phyloP scores from a whole-genome alignment of 257 asterid species.

The Jacaranda mimosifolia region DNA sequence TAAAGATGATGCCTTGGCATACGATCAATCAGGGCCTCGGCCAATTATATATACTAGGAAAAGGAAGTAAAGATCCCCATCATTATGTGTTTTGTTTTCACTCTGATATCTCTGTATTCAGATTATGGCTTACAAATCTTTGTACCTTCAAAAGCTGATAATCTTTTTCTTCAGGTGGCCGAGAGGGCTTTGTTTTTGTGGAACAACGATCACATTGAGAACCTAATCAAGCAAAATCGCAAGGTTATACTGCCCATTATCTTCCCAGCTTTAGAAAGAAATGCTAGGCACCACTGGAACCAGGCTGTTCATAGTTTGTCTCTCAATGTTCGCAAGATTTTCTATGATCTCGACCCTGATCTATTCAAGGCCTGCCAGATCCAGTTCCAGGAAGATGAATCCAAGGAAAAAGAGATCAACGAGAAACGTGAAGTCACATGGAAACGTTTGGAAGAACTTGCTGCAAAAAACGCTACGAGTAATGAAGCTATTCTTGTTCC shows the following conservation, averaged over 20 bases:
- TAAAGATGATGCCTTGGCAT: too few species aligned
- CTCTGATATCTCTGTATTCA: background rate
- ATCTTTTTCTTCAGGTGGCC: constrained; percentile 40
- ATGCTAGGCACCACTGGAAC: constrained; percentile 53
- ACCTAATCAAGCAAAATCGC: constrained; percentile 46
- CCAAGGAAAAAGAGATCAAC: constrained; percentile 40
- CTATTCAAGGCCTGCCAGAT: constrained; percentile 41
- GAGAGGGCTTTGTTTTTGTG: constrained; percentile 50
- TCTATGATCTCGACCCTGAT: constrained; percentile 47
- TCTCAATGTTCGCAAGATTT: constrained; percentile 44
- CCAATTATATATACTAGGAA: too few species aligned
- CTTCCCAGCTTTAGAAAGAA: constrained; percentile 53
- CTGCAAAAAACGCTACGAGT: constrained; percentile 34
- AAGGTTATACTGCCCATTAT: constrained; percentile 45
- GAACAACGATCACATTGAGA: constrained; percentile 52
- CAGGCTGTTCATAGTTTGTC: constrained; percentile 51
- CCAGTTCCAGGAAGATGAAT: constrained; percentile 45
- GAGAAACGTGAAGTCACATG: constrained; percentile 45
- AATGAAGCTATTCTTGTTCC: constrained; percentile 45
- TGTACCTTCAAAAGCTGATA: background rate
- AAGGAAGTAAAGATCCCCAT: too few species aligned
- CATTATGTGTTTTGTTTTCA: background rate
- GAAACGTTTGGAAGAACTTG: constrained; percentile 46
- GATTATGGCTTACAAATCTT: background rate
- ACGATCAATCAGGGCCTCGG: too few species aligned